Percentiles rank a stretch among this genome's conserved stretches.
Evolutionary conservation across 768 basidiomycete genomes (phyloP).

Genomic region (Suillus luteus): DNA sequence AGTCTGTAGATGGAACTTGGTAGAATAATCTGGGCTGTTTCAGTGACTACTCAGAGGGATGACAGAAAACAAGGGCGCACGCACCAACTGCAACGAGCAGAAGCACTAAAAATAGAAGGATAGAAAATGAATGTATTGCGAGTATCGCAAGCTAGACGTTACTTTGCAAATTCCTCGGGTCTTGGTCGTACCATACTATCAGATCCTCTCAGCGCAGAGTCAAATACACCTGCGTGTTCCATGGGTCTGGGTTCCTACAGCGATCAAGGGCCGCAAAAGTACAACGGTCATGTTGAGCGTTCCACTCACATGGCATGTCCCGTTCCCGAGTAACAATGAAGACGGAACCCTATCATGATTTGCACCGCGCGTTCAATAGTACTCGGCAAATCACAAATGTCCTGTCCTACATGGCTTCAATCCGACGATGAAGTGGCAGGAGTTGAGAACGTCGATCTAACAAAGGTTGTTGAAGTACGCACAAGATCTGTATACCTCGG

Average conservation of each 20-base stretch:
- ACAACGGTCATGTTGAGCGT: background rate
- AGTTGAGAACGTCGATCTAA: slow-evolving; percentile 37
- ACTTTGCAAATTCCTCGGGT: slow-evolving; percentile 34
- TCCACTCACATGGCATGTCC: slow-evolving; percentile 39
- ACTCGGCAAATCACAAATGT: slow-evolving; percentile 26
- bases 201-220: background rate
- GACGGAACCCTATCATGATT: slow-evolving; percentile 30
- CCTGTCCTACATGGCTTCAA: slow-evolving; percentile 30
- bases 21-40: slow-evolving; percentile 28
- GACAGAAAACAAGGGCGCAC: background rate
- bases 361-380: slow-evolving; percentile 24
- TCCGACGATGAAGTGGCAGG: slow-evolving; percentile 36
- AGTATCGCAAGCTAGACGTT: slow-evolving; percentile 28
- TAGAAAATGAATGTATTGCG: slow-evolving; percentile 16
- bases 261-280: background rate
- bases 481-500: slow-evolving; percentile 30
- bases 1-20: slow-evolving; percentile 36
- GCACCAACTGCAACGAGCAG: slow-evolving; percentile 34
- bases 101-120: slow-evolving; percentile 26
- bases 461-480: slow-evolving; percentile 42
- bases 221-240: slow-evolving; percentile 27
- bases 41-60: background rate
- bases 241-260: slow-evolving; percentile 38
- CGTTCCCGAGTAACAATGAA: slow-evolving; percentile 36
- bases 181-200: slow-evolving; percentile 17